These are phyloP conservation scores for Fusarium goolgardi DNA, from an alignment of 2,329 filamentous ascomycete species.

Conservation along the genomic window DNA sequence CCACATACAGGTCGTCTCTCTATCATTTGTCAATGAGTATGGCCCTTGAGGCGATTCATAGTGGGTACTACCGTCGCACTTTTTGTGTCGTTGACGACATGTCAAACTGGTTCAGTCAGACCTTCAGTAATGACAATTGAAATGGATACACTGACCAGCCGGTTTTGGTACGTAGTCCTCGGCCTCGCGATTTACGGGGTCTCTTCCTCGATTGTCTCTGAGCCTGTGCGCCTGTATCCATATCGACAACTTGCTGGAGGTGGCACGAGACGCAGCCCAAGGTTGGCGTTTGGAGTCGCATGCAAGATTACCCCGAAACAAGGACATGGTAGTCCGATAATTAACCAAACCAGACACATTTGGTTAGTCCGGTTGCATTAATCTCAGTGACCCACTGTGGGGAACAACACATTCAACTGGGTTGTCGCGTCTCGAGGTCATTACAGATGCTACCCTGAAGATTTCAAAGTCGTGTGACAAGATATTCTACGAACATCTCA, in stretches of 20 bases:
- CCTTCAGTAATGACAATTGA: neutral
- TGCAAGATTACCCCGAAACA: neutral
- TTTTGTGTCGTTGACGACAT: neutral
- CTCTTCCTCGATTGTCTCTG: neutral
- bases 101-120: neutral
- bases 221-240: neutral
- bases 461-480: neutral
- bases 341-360: neutral
- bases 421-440: neutral
- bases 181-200: neutral
- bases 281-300: neutral
- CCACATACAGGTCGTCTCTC: neutral
- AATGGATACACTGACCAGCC: neutral
- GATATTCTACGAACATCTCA: too few species aligned
- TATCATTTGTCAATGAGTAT: rapidly evolving
- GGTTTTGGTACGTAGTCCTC: neutral
- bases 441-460: neutral
- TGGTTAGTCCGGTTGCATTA: neutral
- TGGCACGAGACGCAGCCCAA: neutral
- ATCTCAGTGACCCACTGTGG: neutral
- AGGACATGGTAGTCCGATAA: neutral
- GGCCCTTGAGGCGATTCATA: neutral
- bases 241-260: neutral
- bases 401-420: neutral
- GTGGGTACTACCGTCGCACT: neutral